Evolutionary conservation across 495 filamentous ascomycete species (phyloP).

Genomic region (Lophiotrema nucula): DNA sequence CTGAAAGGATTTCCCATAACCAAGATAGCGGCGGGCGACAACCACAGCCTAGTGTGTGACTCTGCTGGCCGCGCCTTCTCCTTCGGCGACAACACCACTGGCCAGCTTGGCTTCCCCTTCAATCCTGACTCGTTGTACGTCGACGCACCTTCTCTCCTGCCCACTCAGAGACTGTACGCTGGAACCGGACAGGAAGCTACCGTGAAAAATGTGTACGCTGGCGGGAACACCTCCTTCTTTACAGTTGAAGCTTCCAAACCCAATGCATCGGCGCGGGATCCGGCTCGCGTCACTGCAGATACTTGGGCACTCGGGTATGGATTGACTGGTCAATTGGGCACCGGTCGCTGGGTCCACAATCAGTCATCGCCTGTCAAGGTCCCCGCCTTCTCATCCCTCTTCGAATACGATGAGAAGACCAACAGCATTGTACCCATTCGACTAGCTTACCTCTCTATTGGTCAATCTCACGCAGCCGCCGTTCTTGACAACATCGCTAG

Average conservation of each 20-base stretch:
- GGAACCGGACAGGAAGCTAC: conserved; percentile 56
- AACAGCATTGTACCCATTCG: conserved; percentile 73
- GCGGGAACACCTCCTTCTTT: conserved; percentile 82
- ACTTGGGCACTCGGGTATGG: conserved; percentile 84
- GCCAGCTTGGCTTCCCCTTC: conserved; percentile 78
- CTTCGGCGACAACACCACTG: conserved; percentile 87
- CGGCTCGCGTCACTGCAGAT: conserved; percentile 62
- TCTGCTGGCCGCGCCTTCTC: conserved; percentile 72
- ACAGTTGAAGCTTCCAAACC: conserved; percentile 71
- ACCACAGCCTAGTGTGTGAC: conserved; percentile 78
- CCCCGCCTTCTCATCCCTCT: conserved; percentile 75
- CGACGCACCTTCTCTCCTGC: conserved; percentile 67
- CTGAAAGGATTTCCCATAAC: conserved; percentile 63
- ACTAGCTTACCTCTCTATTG: conserved; percentile 66
- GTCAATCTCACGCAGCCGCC: conserved; percentile 75
- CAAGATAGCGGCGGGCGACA: conserved; percentile 79
- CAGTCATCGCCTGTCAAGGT: conserved; percentile 78
- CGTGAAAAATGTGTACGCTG: conserved; percentile 75
- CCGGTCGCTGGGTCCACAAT: conserved; percentile 84
- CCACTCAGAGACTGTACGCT: conserved; percentile 67
- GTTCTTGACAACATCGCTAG: conserved; percentile 76
- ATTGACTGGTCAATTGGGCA: conserved; percentile 79
- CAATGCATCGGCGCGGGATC: conserved; percentile 39
- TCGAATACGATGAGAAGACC: conserved; percentile 76
- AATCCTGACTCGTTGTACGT: conserved; percentile 58